Evolutionary conservation across 495 filamentous ascomycete genomes (phyloP).

Genomic region (Trichocladium uniseriatum): DNA sequence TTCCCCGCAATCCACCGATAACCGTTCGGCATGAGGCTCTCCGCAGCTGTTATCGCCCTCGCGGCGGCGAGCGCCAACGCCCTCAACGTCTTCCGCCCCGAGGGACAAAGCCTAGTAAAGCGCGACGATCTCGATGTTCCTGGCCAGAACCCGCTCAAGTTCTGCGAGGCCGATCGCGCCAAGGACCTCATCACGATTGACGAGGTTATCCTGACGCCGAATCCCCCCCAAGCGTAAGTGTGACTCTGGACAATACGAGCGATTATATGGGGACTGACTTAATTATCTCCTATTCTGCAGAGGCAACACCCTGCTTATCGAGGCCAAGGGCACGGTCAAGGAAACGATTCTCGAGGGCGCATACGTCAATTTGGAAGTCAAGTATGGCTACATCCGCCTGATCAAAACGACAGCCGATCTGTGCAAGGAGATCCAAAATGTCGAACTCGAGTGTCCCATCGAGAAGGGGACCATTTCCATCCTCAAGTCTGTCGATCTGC

Average conservation of each 20-base stretch:
- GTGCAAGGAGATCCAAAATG: conserved; percentile 78
- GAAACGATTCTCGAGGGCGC: conserved; percentile 66
- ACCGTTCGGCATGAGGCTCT: conserved; percentile 32
- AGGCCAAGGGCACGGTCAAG: conserved; percentile 61
- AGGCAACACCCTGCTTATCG: conserved; percentile 68
- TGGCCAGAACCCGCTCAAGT: conserved; percentile 65
- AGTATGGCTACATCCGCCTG: conserved; percentile 86
- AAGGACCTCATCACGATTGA: conserved; percentile 64
- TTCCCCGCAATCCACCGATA: conserved; percentile 9
- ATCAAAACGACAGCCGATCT: conserved; percentile 70
- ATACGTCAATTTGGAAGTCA: conserved; percentile 71
- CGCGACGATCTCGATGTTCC: conserved; percentile 47
- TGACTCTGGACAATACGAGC: background rate
- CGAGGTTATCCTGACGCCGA: conserved; percentile 69
- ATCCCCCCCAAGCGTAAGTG: conserved; percentile 80
- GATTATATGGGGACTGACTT: background rate
- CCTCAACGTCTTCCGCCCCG: conserved; percentile 30
- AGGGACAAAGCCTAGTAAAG: conserved; percentile 23
- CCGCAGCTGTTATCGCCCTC: conserved; percentile 32
- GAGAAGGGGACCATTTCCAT: conserved; percentile 62
- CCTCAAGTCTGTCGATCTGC: conserved; percentile 74
- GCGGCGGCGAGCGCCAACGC: conserved; percentile 32
- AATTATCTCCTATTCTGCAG: conserved; percentile 39
- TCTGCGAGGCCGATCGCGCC: conserved; percentile 54
- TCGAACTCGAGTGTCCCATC: conserved; percentile 84